phyloP scores from a whole-genome alignment of 2,329 filamentous ascomycete genomes.

The Verticillium albo-atrum region DNA sequence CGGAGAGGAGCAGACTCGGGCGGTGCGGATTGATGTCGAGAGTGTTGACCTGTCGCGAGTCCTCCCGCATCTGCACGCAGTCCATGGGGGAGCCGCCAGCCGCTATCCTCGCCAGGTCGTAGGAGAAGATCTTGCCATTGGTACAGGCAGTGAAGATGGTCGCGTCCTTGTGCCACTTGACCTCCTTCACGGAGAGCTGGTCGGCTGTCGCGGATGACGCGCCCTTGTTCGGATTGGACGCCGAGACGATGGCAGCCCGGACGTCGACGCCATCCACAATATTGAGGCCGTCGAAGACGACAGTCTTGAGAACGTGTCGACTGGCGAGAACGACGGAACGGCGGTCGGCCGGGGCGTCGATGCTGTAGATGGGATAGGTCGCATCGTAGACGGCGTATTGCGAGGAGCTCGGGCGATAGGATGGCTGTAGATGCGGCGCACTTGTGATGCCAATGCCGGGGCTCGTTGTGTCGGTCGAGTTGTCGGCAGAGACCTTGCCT shows the following conservation, averaged over 20 bases:
- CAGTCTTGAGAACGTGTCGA: slow-evolving; percentile 56
- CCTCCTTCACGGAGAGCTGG: slow-evolving; percentile 60
- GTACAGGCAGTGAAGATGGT: slow-evolving; percentile 60
- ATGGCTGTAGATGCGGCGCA: slow-evolving; percentile 31
- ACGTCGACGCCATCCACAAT: slow-evolving; percentile 56
- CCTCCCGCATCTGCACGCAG: slow-evolving; percentile 55
- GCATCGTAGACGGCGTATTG: slow-evolving; percentile 51
- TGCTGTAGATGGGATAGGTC: slow-evolving; percentile 48
- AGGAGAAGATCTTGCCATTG: slow-evolving; percentile 61
- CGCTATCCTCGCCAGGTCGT: slow-evolving; percentile 51
- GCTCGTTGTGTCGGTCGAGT: slow-evolving; percentile 38
- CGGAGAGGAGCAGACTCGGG: slow-evolving; percentile 54
- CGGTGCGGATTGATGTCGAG: slow-evolving; percentile 59
- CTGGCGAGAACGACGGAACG: slow-evolving; percentile 53
- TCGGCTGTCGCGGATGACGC: slow-evolving; percentile 32
- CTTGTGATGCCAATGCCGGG: slow-evolving; percentile 39
- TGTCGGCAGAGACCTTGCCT: slow-evolving; percentile 46
- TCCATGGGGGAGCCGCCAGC: slow-evolving; percentile 42
- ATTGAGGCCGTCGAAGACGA: slow-evolving; percentile 48
- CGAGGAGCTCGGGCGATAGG: slow-evolving; percentile 48
- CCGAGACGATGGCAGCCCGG: slow-evolving; percentile 47
- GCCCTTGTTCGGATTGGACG: slow-evolving; percentile 35
- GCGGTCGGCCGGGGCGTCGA: slow-evolving; percentile 56
- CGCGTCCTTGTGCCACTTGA: slow-evolving; percentile 52
- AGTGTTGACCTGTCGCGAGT: slow-evolving; percentile 59